These are phyloP conservation scores for Chlorella variabilis DNA, from an alignment of 163 green algal genomes.

Conservation along the genomic window DNA sequence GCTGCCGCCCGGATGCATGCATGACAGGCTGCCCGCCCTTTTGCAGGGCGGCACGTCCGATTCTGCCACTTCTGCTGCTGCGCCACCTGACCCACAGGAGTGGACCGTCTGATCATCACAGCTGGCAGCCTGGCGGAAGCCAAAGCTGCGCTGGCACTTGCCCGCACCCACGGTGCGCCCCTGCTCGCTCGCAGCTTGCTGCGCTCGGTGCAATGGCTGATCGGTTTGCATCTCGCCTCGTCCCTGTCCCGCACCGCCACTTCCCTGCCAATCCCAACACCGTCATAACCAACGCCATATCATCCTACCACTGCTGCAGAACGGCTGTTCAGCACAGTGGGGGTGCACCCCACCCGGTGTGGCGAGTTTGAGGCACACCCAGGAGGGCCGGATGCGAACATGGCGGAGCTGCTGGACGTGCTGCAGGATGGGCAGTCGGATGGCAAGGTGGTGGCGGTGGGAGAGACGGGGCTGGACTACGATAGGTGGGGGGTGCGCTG, in stretches of 20 bases:
- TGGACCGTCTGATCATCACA: conserved; percentile 85
- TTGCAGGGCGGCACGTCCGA: too few relatives aligned
- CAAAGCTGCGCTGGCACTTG: conserved; percentile 60
- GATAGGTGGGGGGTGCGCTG: conserved; percentile 52
- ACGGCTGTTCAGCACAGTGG: conserved; percentile 82
- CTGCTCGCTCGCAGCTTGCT: too few relatives aligned
- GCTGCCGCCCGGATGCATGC: too few relatives aligned
- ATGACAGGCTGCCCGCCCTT: too few relatives aligned
- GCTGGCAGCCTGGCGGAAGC: conserved; percentile 69
- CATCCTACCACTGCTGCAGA: conserved; percentile 59
- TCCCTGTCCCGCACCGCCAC: too few relatives aligned
- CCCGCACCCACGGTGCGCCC: conserved; percentile 55
- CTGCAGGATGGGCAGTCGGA: conserved; percentile 39
- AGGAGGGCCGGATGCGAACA: conserved; percentile 59
- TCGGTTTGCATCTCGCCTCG: too few relatives aligned
- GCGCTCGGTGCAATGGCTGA: too few relatives aligned
- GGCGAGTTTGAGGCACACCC: conserved; percentile 71
- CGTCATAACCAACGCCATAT: too few relatives aligned
- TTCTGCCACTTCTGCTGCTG: too few relatives aligned
- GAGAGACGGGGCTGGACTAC: conserved; percentile 87
- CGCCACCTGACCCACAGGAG: too few relatives aligned
- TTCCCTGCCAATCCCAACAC: too few relatives aligned
- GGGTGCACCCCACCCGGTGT: conserved; percentile 87
- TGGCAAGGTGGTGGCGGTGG: conserved; percentile 87
- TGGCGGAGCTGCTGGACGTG: conserved; percentile 31